Evolutionary conservation across 2,329 filamentous ascomycete species (phyloP).

Genomic region (Leptodontidium sp.): DNA sequence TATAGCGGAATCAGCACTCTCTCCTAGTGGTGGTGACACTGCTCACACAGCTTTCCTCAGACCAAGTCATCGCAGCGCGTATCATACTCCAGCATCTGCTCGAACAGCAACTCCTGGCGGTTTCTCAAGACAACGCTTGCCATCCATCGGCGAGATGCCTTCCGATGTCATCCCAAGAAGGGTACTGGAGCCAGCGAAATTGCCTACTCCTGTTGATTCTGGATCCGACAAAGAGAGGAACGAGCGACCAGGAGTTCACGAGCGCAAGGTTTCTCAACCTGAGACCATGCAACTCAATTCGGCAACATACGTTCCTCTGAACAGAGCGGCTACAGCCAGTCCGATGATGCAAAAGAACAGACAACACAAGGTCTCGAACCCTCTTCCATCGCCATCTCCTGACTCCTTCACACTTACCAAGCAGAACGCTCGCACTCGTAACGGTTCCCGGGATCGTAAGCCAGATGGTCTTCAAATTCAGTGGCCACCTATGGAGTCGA

Average conservation of each 20-base stretch:
- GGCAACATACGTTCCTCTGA: conserved; percentile 45
- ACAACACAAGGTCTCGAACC: conserved; percentile 53
- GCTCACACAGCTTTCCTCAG: conserved; percentile 71
- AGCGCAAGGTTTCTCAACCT: conserved; percentile 45
- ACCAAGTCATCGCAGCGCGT: conserved; percentile 71
- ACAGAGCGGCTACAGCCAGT: conserved; percentile 68
- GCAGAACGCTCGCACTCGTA: conserved; percentile 66
- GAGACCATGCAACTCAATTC: conserved; percentile 50
- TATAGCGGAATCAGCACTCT: conserved; percentile 81
- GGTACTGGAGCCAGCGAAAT: conserved; percentile 51
- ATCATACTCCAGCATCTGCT: conserved; percentile 75
- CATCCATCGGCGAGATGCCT: conserved; percentile 79
- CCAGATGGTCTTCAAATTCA: conserved; percentile 77
- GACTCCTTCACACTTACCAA: conserved; percentile 70
- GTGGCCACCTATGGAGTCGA: conserved; percentile 59
- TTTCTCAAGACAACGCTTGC: conserved; percentile 70
- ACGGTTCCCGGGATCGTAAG: conserved; percentile 80
- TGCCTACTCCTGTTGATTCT: conserved; percentile 54
- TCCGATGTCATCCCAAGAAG: conserved; percentile 55
- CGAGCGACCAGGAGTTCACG: conserved; percentile 42
- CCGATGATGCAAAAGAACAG: conserved; percentile 65
- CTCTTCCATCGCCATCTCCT: conserved; percentile 73
- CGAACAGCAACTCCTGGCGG: conserved; percentile 67
- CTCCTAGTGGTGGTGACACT: conserved; percentile 72
- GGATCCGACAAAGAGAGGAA: conserved; percentile 55